A percentile compares a stretch with the other conserved stretches of the same genome.
Conservation (phyloP, 768 basidiomycete species). For the Psilocybe cyanescens region DNA sequence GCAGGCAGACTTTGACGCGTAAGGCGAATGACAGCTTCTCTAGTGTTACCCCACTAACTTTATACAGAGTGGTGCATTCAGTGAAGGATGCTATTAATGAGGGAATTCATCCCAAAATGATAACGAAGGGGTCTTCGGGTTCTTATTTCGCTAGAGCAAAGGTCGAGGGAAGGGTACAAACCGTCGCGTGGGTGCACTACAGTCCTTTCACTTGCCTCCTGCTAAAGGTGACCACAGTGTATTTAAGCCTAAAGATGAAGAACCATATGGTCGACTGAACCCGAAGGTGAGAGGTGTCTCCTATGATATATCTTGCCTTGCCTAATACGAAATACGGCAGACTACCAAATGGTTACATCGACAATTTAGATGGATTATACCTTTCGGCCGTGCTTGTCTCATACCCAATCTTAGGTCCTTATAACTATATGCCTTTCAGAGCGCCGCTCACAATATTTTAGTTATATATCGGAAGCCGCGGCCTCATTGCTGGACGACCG, state of each 20-base stretch:
- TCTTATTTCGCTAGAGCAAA: slow-evolving; percentile 92
- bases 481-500: slow-evolving; percentile 83
- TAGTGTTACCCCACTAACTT: slow-evolving; percentile 3
- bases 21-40: slow-evolving; percentile 29
- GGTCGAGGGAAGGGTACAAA: slow-evolving; percentile 74
- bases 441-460: slow-evolving; percentile 28
- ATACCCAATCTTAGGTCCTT: slow-evolving; percentile 84
- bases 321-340: slow-evolving; percentile 33
- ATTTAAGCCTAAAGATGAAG: slow-evolving; percentile 92
- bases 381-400: slow-evolving; percentile 87
- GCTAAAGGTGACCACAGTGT: slow-evolving; percentile 48
- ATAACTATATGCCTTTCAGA: slow-evolving; percentile 7
- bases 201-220: neutral
- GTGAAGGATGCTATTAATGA: slow-evolving; percentile 72
- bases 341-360: slow-evolving; percentile 91
- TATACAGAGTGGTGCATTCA: slow-evolving; percentile 58
- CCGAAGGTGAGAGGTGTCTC: slow-evolving; percentile 61
- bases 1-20: slow-evolving; percentile 73
- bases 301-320: neutral
- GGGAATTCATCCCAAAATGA: slow-evolving; percentile 90
- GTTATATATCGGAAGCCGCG: slow-evolving; percentile 89
- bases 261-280: slow-evolving; percentile 87
- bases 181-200: slow-evolving; percentile 66
- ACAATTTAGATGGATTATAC: slow-evolving; percentile 88
- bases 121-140: slow-evolving; percentile 86